Evolutionary conservation across 202 grass and related monocot species (phyloP).

Genomic region (Setaria viridis): DNA sequence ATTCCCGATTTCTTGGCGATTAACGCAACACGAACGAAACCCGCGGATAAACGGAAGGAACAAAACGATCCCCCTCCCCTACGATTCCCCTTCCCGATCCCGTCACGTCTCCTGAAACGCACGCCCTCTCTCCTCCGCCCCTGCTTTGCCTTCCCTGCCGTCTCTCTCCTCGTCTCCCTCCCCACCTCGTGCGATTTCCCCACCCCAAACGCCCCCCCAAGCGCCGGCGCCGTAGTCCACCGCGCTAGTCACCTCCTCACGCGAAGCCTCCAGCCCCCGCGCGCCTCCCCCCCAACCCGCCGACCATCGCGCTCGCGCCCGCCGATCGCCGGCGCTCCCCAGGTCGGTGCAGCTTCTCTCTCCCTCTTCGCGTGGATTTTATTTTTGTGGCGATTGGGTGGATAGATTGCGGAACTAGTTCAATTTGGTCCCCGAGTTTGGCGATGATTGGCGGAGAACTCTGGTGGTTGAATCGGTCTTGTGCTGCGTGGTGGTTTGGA

Average conservation of each 20-base stretch:
- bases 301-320: constrained; percentile 16
- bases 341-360: constrained; percentile 41
- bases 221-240: constrained; percentile 49
- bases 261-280: constrained; percentile 16
- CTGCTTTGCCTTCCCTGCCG: not conserved
- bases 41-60: constrained; percentile 58
- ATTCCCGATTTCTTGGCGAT: constrained; percentile 48
- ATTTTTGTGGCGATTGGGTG: not conserved
- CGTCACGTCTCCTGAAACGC: constrained; percentile 57
- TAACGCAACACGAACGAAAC: constrained; percentile 41
- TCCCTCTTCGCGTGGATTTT: not conserved
- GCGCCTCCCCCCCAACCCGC: not conserved
- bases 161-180: not conserved
- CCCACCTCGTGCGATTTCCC: constrained; percentile 50
- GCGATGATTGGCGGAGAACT: not conserved
- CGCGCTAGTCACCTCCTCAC: constrained; percentile 44
- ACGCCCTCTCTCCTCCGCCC: constrained; percentile 12
- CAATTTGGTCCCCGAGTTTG: not conserved
- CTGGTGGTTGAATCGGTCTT: constrained; percentile 22
- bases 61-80: constrained; percentile 37
- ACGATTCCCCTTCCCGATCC: constrained; percentile 53
- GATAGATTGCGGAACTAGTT: constrained; percentile 7
- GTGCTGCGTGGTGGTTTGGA: not conserved
- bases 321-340: constrained; percentile 51
- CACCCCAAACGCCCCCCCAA: not conserved